These are phyloP conservation scores for Syzygium jambos DNA, from an alignment of 345 rosid species.

Conservation along the genomic window DNA sequence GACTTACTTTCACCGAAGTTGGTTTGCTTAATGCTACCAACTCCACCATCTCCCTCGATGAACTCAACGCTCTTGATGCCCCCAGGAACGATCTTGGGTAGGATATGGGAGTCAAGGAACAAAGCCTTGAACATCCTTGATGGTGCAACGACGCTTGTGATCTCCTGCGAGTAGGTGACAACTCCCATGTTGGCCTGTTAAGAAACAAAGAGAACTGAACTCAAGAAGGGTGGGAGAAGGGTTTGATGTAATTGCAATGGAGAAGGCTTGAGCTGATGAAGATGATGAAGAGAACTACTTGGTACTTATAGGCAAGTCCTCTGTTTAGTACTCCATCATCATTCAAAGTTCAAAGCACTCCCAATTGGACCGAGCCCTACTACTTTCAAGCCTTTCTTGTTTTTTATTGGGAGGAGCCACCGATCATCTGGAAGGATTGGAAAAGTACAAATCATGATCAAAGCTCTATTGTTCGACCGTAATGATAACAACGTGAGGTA, in stretches of 20 bases:
- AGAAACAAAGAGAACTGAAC: neutral
- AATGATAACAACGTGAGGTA: neutral
- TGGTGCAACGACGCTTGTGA: neutral
- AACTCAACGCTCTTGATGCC: conserved; percentile 2
- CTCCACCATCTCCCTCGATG: neutral
- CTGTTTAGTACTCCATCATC: neutral
- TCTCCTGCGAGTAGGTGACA: neutral
- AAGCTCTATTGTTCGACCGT: neutral
- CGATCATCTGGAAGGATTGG: neutral
- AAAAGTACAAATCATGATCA: neutral
- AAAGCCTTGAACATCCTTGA: conserved; percentile 5
- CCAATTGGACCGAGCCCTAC: neutral
- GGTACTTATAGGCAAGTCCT: neutral
- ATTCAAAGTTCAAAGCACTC: neutral
- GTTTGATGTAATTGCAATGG: neutral
- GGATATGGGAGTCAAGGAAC: neutral
- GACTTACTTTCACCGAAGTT: neutral
- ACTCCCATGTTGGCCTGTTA: neutral
- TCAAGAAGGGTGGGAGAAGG: neutral
- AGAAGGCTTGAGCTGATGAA: neutral
- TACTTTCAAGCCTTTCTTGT: neutral
- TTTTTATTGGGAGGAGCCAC: too few relatives aligned
- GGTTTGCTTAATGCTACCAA: conserved; percentile 2
- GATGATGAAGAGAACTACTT: neutral
- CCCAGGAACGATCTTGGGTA: neutral